Base-by-base conservation (phyloP, 345 rosid species). In the Bruguiera sexangula region DNA sequence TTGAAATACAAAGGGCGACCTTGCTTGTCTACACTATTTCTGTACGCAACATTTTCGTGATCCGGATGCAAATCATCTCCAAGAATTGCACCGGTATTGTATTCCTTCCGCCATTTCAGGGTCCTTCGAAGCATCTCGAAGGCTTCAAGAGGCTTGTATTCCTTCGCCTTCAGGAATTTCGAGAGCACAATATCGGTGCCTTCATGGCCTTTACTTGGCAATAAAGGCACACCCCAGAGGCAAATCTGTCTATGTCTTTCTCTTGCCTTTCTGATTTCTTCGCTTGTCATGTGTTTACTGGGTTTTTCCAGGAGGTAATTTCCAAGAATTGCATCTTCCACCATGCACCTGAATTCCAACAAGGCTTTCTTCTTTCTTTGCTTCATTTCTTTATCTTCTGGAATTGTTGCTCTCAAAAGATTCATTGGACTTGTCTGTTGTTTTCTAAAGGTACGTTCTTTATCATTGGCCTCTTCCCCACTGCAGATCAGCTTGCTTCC, bases 211-310 rank as follows among this genome's bases (percentile, higher is more conserved):
- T 69, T 74, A 32, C 87, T 83, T n/a, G 89, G 91, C 73, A 86
- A 65, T 37, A 86, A 58, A 39, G 94, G 85, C 52, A 86, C 82
- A 0, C 88, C 88, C 94, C 91, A 85, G 2, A 86, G 69, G 24
- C 73, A 70, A 7, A 83, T 78, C 19, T 80, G 82, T 66, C 66
- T 72, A 5, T 65, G 51, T 11, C 75, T 43, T 5, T 57, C 66
- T 16, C 16, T 72, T 3, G 52, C 39, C 24, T 43, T 63, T 9
- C 30, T 15, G 13, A 11, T 65, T 36, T 79, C 79, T 4, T 20
- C 34, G 11, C 52, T 34, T 1, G 69, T 31, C 61, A 8, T 18
- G 29, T 6, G 26, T 46, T 39, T 68, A 19, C 29, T 58, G 0
- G 80, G 79, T 10, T 72, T 75, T 30, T 63, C 81, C 0, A 78